phyloP scores from a whole-genome alignment of 306 rosid genomes.

The Medicago ruthenica region DNA sequence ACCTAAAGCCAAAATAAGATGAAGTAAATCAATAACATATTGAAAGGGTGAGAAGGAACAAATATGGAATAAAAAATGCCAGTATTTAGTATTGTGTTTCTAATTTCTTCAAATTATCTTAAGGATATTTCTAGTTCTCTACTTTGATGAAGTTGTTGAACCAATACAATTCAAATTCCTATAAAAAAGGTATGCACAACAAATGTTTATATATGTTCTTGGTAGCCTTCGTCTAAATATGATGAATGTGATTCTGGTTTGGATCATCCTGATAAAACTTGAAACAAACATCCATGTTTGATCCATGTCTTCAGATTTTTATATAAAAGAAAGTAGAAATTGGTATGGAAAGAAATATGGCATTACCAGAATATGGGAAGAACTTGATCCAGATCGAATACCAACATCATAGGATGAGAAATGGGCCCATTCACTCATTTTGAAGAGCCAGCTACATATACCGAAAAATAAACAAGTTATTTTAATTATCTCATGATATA shows the following conservation, averaged over 20 bases:
- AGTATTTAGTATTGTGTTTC: slow-evolving; percentile 12
- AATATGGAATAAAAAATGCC: slow-evolving; percentile 19
- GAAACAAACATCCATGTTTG: slow-evolving; percentile 16
- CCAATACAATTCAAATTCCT: slow-evolving; percentile 22
- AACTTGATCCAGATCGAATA: slow-evolving; percentile 86
- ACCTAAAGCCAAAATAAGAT: slow-evolving; percentile 59
- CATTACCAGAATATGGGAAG: slow-evolving; percentile 87
- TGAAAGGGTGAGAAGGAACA: slow-evolving; percentile 1
- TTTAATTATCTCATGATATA: slow-evolving; percentile 29
- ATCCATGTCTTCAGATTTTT: slow-evolving; percentile 24
- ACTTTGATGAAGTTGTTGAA: slow-evolving; percentile 24
- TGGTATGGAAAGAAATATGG: slow-evolving; percentile 29
- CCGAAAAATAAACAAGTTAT: slow-evolving; percentile 15
- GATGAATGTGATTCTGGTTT: slow-evolving; percentile 16
- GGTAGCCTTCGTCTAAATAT: slow-evolving; percentile 32
- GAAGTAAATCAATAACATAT: slow-evolving; percentile 24
- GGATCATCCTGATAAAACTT: slow-evolving; percentile 31
- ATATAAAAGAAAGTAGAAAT: slow-evolving; percentile 20
- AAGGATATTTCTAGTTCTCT: slow-evolving; percentile 35
- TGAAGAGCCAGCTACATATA: slow-evolving; percentile 83
- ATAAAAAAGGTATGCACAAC: background rate
- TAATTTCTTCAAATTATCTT: slow-evolving; percentile 33
- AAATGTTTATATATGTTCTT: slow-evolving; percentile 22
- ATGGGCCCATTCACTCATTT: slow-evolving; percentile 97
- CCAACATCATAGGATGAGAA: slow-evolving; percentile 89